A percentile compares a stretch with the other conserved stretches of the same genome.
phyloP scores from a whole-genome alignment of 805 yeast species.

The Starmerella kuoi region DNA sequence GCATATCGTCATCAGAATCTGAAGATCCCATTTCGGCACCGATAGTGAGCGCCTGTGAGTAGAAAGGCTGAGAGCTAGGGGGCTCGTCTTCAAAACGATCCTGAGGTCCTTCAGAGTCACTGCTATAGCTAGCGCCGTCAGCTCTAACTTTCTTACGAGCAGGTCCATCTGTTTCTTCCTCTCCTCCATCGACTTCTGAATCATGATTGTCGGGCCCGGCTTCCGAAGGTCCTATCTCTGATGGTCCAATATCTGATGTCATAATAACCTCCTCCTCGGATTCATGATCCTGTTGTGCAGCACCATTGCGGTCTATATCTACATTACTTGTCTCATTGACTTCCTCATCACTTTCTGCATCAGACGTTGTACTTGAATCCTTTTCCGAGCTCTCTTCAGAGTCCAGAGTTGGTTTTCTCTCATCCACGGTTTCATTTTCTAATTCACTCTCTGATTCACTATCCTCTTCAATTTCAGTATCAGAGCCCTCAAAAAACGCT shows the following conservation, averaged over 20 bases:
- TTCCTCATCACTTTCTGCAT: background rate
- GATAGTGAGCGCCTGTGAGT: conserved; percentile 8
- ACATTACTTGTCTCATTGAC: background rate
- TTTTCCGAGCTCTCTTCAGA: background rate
- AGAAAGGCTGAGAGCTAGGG: conserved; percentile 7
- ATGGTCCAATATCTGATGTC: background rate
- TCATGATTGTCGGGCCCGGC: conserved; percentile 1
- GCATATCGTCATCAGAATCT: conserved; percentile 7
- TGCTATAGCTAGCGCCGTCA: background rate
- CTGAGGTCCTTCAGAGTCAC: background rate
- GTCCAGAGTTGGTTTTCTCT: background rate
- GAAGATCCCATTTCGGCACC: conserved; percentile 11
- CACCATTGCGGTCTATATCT: background rate
- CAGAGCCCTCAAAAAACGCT: background rate
- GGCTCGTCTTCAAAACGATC: conserved; percentile 1
- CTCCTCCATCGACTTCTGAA: background rate
- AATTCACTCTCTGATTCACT: background rate
- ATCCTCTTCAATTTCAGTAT: background rate
- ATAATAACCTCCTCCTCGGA: background rate
- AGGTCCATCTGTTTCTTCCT: background rate
- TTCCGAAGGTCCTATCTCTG: background rate
- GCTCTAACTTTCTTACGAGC: background rate
- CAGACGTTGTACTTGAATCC: background rate
- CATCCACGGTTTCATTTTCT: background rate
- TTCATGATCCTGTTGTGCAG: background rate